phyloP scores from a whole-genome alignment of 75 land plant species.

The Pinus albicaulis region DNA sequence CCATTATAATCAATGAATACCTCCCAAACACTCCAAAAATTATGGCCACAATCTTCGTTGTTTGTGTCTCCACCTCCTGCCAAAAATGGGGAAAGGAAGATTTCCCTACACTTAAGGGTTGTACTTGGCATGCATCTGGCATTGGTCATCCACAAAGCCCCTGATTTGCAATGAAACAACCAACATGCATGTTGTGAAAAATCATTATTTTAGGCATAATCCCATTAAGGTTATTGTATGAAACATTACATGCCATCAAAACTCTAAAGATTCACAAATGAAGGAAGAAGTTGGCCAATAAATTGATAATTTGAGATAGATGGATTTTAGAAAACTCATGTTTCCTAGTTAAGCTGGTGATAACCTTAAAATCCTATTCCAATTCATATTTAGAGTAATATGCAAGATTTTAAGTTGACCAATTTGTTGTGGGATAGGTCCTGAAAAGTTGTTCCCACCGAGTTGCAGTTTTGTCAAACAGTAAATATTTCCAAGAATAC shows the following conservation, averaged over 20 bases:
- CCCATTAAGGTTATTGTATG: conserved; percentile 69
- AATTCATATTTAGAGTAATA: conserved; percentile 61
- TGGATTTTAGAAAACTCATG: conserved; percentile 44
- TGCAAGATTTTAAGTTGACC: conserved; percentile 60
- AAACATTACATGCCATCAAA: conserved; percentile 59
- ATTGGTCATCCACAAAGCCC: conserved; percentile 79
- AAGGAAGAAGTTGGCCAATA: conserved; percentile 49
- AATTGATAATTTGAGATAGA: conserved; percentile 63
- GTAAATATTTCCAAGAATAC: conserved; percentile 49
- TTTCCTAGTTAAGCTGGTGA: conserved; percentile 67
- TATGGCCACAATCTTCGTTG: conserved; percentile 44
- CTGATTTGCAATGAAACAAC: conserved; percentile 69
- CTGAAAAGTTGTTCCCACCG: conserved; percentile 72
- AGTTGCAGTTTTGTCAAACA: conserved; percentile 69
- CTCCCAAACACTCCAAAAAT: conserved; percentile 54
- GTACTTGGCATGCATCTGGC: conserved; percentile 22
- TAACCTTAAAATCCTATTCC: conserved; percentile 49
- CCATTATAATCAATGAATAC: conserved; percentile 54
- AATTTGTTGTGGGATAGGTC: conserved; percentile 58
- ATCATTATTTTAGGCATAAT: conserved; percentile 46
- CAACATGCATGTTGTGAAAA: conserved; percentile 53
- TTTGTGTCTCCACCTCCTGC: conserved; percentile 8
- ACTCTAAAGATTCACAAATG: conserved; percentile 54
- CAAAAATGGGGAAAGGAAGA: conserved; percentile 12
- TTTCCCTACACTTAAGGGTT: background rate